phyloP scores from a whole-genome alignment of 2,329 filamentous ascomycete species.

The Pestalotiopsis sp. region DNA sequence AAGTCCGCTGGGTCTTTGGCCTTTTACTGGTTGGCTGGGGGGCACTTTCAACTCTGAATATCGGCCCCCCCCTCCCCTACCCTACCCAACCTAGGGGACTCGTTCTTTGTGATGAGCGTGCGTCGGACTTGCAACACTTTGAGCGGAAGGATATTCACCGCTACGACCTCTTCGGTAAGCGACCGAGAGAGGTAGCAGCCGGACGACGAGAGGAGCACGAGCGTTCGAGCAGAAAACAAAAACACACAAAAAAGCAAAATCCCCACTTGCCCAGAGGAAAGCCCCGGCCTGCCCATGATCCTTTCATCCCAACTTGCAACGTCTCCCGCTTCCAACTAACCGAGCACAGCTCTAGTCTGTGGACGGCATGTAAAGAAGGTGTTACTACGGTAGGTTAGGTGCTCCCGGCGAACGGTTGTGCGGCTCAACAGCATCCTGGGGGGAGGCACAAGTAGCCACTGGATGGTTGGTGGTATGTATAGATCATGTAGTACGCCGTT shows the following conservation, averaged over 20 bases:
- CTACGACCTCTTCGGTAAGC: conserved; percentile 2
- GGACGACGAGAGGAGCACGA: background rate
- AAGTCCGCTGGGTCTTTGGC: background rate
- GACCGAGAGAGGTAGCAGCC: background rate
- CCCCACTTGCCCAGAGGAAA: background rate
- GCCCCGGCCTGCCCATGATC: background rate
- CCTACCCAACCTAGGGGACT: background rate
- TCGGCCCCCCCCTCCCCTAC: background rate
- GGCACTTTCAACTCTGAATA: background rate
- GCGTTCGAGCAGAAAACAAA: background rate
- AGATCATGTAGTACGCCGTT: background rate
- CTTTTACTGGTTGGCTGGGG: background rate
- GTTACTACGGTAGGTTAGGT: too few species aligned
- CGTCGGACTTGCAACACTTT: background rate
- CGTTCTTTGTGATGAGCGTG: background rate
- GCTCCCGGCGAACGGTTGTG: background rate
- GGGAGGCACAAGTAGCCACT: background rate
- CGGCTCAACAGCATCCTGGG: background rate
- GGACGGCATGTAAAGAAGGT: background rate
- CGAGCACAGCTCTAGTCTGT: background rate
- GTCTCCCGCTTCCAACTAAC: background rate
- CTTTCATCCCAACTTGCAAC: conserved; percentile 12
- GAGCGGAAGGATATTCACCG: conserved; percentile 6
- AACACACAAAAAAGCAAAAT: background rate
- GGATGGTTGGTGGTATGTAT: background rate